phyloP scores from a whole-genome alignment of 1,284 basidiomycete genomes.

The Porogramme epimiltina region DNA sequence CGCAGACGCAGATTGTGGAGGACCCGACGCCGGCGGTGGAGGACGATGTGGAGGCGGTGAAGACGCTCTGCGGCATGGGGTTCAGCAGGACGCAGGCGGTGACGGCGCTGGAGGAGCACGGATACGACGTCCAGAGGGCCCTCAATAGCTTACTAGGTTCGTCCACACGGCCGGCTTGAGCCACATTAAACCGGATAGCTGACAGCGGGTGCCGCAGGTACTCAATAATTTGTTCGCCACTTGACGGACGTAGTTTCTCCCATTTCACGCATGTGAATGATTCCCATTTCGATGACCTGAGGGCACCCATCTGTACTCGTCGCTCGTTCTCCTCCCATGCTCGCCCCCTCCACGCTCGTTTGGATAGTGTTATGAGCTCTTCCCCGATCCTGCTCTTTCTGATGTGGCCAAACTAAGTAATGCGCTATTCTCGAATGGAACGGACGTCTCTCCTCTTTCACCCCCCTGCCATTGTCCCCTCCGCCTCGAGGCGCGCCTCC shows the following conservation, averaged over 20 bases:
- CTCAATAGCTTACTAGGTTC: conserved; percentile 63
- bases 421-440: conserved; percentile 15
- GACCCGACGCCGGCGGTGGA: conserved; percentile 58
- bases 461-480: conserved; percentile 7
- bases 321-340: conserved; percentile 19
- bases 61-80: conserved; percentile 79
- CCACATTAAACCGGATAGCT: background rate
- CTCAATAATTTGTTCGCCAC: conserved; percentile 17
- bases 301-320: conserved; percentile 20
- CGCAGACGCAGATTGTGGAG: conserved; percentile 50
- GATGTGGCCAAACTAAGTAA: conserved; percentile 17
- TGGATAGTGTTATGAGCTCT: conserved; percentile 24
- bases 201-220: conserved; percentile 8
- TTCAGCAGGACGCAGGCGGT: conserved; percentile 81
- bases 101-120: conserved; percentile 71
- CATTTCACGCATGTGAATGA: conserved; percentile 20
- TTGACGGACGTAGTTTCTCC: conserved; percentile 3
- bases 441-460: conserved; percentile 6
- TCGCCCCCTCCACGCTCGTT: conserved; percentile 23
- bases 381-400: conserved; percentile 10
- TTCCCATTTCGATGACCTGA: conserved; percentile 12
- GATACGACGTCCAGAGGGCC: conserved; percentile 75
- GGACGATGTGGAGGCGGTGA: conserved; percentile 78
- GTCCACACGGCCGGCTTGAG: conserved; percentile 3
- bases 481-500: background rate